phyloP scores from a whole-genome alignment of 2,329 filamentous ascomycete species.

The Alternaria conjuncta region DNA sequence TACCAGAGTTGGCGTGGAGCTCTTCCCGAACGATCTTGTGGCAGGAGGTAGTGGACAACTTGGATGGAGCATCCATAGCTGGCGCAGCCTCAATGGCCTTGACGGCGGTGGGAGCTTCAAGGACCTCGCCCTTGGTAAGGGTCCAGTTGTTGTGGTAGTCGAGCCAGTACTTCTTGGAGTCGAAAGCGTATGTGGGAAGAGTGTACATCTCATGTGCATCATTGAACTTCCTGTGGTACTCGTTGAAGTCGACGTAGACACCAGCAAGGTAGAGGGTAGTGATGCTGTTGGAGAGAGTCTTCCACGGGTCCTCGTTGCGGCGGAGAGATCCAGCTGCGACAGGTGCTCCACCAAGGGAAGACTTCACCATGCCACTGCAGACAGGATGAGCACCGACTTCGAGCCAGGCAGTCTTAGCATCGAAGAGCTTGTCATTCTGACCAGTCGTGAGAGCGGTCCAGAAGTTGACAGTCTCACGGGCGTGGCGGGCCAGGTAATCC shows the following conservation, averaged over 20 bases:
- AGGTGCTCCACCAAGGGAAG: conserved; percentile 62
- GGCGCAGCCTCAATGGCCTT: conserved; percentile 50
- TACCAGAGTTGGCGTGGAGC: conserved; percentile 64
- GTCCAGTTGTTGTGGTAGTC: conserved; percentile 75
- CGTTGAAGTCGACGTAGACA: conserved; percentile 71
- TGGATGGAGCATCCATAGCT: conserved; percentile 54
- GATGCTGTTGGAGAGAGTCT: conserved; percentile 65
- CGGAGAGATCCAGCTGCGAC: conserved; percentile 67
- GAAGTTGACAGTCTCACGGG: conserved; percentile 74
- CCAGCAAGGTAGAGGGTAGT: conserved; percentile 67
- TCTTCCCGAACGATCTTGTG: conserved; percentile 69
- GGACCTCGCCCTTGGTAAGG: conserved; percentile 70
- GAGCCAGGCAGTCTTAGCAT: conserved; percentile 72
- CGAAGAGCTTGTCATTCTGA: conserved; percentile 64
- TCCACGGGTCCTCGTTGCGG: conserved; percentile 68
- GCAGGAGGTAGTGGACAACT: conserved; percentile 69
- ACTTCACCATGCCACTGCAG: conserved; percentile 71
- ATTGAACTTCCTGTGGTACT: conserved; percentile 70
- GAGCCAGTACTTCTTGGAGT: conserved; percentile 76
- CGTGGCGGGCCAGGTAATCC: conserved; percentile 68
- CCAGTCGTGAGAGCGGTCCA: conserved; percentile 66
- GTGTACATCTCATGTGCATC: conserved; percentile 64
- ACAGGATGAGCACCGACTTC: conserved; percentile 79
- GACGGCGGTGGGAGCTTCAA: conserved; percentile 46
- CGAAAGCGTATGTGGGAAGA: conserved; percentile 72